Percentiles rank a stretch among this genome's conserved stretches.
phyloP scores from a whole-genome alignment of 2,329 filamentous ascomycete species.

The Ceratocystis albifundus region DNA sequence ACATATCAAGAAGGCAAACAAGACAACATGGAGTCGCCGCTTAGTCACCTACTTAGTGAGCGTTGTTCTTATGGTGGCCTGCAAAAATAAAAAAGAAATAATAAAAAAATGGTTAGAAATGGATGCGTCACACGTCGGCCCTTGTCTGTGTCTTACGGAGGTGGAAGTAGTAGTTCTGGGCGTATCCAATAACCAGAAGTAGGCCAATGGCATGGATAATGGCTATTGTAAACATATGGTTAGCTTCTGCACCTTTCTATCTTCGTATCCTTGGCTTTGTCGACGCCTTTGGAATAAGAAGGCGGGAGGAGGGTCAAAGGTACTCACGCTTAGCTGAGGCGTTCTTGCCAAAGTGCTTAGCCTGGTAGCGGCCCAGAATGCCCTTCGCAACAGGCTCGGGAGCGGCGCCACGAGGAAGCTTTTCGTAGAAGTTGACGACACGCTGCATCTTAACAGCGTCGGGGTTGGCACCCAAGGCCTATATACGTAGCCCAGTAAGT shows the following conservation, averaged over 20 bases:
- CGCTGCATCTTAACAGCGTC: slow-evolving; percentile 97
- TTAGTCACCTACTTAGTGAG: slow-evolving; percentile 54
- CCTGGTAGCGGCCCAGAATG: slow-evolving; percentile 77
- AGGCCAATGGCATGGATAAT: slow-evolving; percentile 74
- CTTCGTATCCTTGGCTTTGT: background rate
- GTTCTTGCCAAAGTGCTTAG: slow-evolving; percentile 92
- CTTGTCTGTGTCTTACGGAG: slow-evolving; percentile 55
- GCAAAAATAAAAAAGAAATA: slow-evolving; percentile 26
- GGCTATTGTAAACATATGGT: slow-evolving; percentile 43
- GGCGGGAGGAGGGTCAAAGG: no score
- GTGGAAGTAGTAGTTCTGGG: slow-evolving; percentile 99
- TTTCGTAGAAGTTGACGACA: slow-evolving; percentile 97
- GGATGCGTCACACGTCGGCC: no score
- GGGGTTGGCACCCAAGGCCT: slow-evolving; percentile 90
- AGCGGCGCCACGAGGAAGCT: slow-evolving; percentile 84
- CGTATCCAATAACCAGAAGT: slow-evolving; percentile 75
- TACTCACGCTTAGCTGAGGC: slow-evolving; percentile 66
- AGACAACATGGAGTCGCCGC: no score
- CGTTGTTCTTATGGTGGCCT: slow-evolving; percentile 99
- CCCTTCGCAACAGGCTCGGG: slow-evolving; percentile 74
- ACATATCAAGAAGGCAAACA: slow-evolving; percentile 14
- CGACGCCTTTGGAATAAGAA: slow-evolving; percentile 32
- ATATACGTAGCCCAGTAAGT: slow-evolving; percentile 21
- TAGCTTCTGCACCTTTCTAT: no score
- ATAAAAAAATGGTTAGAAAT: no score